phyloP scores from a whole-genome alignment of 257 asterid genomes.

The Primulina eburnea region DNA sequence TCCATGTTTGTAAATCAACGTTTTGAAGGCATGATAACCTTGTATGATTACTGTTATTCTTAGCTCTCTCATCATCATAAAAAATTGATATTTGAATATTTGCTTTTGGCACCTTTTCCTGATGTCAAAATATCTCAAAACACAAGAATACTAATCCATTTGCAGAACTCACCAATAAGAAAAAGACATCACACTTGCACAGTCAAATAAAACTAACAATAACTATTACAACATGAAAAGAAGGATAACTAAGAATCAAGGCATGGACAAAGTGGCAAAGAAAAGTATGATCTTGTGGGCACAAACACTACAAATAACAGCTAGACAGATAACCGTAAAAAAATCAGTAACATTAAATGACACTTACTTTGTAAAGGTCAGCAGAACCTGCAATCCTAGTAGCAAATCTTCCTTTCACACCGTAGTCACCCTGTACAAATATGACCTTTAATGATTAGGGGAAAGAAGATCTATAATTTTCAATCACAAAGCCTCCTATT shows the following conservation, averaged over 20 bases:
- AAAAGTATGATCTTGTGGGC: not conserved
- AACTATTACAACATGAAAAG: conserved; percentile 14
- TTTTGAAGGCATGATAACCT: no score
- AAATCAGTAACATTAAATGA: conserved; percentile 13
- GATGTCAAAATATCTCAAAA: no score
- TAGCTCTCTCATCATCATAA: no score
- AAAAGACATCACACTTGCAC: no score
- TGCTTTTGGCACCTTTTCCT: no score
- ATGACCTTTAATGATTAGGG: conserved; percentile 4
- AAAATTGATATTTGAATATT: no score
- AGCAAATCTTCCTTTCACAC: conserved; percentile 89
- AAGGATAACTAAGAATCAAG: conserved; percentile 15
- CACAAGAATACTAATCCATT: no score
- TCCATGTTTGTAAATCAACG: no score
- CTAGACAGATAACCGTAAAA: conserved; percentile 1
- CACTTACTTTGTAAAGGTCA: conserved; percentile 76
- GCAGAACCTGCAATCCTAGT: conserved; percentile 87
- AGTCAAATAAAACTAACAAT: not conserved
- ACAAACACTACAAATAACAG: not conserved
- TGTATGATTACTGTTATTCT: no score
- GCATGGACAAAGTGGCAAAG: not conserved
- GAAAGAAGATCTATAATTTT: not conserved
- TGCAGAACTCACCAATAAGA: no score
- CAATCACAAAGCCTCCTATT: not conserved
- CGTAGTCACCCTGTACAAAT: conserved; percentile 65